phyloP scores from a whole-genome alignment of 495 filamentous ascomycete genomes.

The Neurospora pannonica region DNA sequence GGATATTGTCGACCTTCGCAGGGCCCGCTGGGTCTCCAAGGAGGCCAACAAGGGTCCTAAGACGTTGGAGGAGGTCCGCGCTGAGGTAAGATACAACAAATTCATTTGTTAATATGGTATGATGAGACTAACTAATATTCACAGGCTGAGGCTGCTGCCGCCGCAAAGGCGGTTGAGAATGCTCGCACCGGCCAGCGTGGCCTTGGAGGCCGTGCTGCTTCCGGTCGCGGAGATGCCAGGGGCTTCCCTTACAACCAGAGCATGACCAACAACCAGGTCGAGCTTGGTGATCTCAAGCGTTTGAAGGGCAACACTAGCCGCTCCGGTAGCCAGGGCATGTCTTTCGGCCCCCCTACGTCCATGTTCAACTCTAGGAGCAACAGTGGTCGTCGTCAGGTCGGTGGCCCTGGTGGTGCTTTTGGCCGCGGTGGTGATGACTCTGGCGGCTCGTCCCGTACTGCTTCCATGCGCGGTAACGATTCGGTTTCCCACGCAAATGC shows the following conservation, averaged over 20 bases:
- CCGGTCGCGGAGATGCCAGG: conserved; percentile 80
- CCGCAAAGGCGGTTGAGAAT: conserved; percentile 54
- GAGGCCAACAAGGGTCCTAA: conserved; percentile 88
- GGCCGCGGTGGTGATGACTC: conserved; percentile 65
- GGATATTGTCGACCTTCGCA: conserved; percentile 82
- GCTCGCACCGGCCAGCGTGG: conserved; percentile 51
- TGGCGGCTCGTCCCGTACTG: conserved; percentile 69
- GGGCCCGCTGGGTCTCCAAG: conserved; percentile 69
- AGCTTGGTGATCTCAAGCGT: conserved; percentile 78
- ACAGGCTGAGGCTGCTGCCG: conserved; percentile 58
- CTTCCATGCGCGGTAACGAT: conserved; percentile 60
- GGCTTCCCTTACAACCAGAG: conserved; percentile 65
- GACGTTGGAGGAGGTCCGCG: conserved; percentile 84
- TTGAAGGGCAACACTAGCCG: conserved; percentile 51
- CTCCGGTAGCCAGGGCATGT: conserved; percentile 49
- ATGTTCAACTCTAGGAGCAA: conserved; percentile 73
- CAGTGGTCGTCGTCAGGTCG: conserved; percentile 59
- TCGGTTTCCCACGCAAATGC: conserved; percentile 67
- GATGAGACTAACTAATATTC: conserved; percentile 12
- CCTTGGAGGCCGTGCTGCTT: conserved; percentile 51
- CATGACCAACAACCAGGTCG: conserved; percentile 58
- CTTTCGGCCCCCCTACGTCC: conserved; percentile 62
- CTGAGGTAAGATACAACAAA: conserved; percentile 51
- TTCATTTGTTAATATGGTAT: background rate
- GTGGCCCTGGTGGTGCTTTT: conserved; percentile 62